Percentiles rank a stretch among this genome's conserved stretches.
Conservation (phyloP, 768 basidiomycete species). For the Chlorophyllum brunneum region DNA sequence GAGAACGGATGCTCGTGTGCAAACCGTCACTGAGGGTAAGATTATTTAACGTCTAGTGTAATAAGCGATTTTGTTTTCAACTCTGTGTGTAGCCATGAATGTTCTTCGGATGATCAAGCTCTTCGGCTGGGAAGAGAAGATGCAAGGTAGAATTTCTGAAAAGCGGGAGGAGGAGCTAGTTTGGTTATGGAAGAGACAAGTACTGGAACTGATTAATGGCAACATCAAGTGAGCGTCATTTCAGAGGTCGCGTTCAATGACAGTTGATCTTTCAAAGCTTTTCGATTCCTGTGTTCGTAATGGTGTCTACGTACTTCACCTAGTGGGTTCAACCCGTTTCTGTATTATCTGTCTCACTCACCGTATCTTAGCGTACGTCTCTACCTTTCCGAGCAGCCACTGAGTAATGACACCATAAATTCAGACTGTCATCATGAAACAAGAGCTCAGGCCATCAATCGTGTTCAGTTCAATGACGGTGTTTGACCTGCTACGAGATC, state of each 20-base stretch:
- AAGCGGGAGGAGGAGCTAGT: slow-evolving; percentile 62
- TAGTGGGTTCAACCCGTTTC: slow-evolving; percentile 33
- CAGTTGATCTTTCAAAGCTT: slow-evolving; percentile 31
- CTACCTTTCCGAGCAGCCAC: neutral
- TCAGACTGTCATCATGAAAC: slow-evolving; percentile 35
- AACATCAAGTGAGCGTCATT: slow-evolving; percentile 42
- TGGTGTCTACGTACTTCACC: slow-evolving; percentile 58
- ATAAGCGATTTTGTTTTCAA: slow-evolving; percentile 12
- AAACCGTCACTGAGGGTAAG: slow-evolving; percentile 57
- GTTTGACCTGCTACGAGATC: slow-evolving; percentile 59
- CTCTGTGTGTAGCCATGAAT: slow-evolving; percentile 42
- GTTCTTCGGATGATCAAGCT: slow-evolving; percentile 68
- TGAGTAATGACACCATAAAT: neutral
- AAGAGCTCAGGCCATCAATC: slow-evolving; percentile 34
- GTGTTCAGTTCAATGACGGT: slow-evolving; percentile 56
- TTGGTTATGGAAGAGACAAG: slow-evolving; percentile 48
- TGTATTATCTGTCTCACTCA: neutral
- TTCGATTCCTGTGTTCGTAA: slow-evolving; percentile 57
- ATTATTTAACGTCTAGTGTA: slow-evolving; percentile 9
- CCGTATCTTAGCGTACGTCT: slow-evolving; percentile 10
- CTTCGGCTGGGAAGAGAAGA: slow-evolving; percentile 64
- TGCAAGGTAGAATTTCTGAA: slow-evolving; percentile 47
- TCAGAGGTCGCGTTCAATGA: neutral
- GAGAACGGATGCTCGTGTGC: slow-evolving; percentile 56
- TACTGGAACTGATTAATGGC: slow-evolving; percentile 50